Base-by-base conservation (phyloP, 1,284 basidiomycete species). In the Sanghuangporus sanghuang region DNA sequence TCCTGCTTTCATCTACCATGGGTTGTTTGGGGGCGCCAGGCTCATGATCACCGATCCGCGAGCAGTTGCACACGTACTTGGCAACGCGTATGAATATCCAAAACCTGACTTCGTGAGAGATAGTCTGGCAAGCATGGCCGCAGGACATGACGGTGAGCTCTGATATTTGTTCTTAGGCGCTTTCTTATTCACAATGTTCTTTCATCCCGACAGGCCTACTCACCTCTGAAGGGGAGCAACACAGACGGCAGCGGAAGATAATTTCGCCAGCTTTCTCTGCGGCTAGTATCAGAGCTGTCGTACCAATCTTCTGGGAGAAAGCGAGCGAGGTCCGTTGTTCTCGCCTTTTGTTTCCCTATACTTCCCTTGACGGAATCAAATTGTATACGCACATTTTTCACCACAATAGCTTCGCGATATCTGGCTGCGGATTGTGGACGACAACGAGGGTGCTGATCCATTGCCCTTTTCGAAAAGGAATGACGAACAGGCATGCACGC, bases 71-170 rank as follows among this genome's bases (percentile, higher is more conserved):
- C 80, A 88, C 66, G 83, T 91, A 59, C 79, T 90, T 57, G 75
- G 77, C 12, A 79, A 81, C 63, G 79, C 83, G 4, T 85, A 89
- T 68, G 77, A 81, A 44, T 90, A 85, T 70, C 86, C 85, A 21
- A 90, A 90, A 70, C 86, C 88, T 1, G 79, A 83, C 53, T 84
- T 85, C 64, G 78, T 89, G 9, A 76, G 84, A 27, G 80, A 84
- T 44, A 77, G 77, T 57, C 75, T 92, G 36, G 82, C 81, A 0
- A 76, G 75, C 42, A 85, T 85, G 82, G 79, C 76, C 39, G 79
- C 76, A 0, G 80, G 82, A 2, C 70, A 75, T 38, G 77, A 81
- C 57, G 40, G 49, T 66, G 49, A 68, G 73, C 46, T 40, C 9
- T 38, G 16, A 12, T 18, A 8, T 36, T 44, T 9, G 27, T 32